Evolutionary conservation across 1,284 basidiomycete species (phyloP).

Genomic region (Sphaerobolus stellatus): DNA sequence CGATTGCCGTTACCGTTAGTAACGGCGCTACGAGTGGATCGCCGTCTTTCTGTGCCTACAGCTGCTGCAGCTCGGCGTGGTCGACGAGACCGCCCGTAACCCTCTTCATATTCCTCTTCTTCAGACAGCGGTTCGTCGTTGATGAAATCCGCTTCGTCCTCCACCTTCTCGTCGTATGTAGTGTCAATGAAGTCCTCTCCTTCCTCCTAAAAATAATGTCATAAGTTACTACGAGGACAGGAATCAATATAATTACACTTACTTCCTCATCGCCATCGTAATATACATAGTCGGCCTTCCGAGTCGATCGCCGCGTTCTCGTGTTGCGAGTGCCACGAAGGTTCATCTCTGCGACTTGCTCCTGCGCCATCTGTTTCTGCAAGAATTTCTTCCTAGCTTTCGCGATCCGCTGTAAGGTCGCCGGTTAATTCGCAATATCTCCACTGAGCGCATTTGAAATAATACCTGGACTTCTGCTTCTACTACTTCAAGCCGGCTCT

Average conservation of each 20-base stretch:
- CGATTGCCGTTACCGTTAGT: slow-evolving; percentile 54
- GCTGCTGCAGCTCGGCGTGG: slow-evolving; percentile 31
- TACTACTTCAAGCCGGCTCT: slow-evolving; percentile 60
- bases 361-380: slow-evolving; percentile 59
- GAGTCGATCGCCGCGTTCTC: slow-evolving; percentile 67
- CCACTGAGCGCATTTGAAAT: neutral
- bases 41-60: slow-evolving; percentile 43
- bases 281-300: slow-evolving; percentile 76
- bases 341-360: slow-evolving; percentile 57
- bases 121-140: slow-evolving; percentile 30
- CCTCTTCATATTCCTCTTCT: slow-evolving; percentile 45
- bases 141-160: slow-evolving; percentile 25
- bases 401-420: slow-evolving; percentile 61
- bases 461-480: slow-evolving; percentile 64
- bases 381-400: slow-evolving; percentile 66
- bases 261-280: slow-evolving; percentile 64
- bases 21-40: slow-evolving; percentile 57
- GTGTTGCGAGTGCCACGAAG: slow-evolving; percentile 70
- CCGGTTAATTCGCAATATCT: too few species aligned
- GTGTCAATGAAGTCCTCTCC: slow-evolving; percentile 8
- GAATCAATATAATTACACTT: slow-evolving; percentile 24
- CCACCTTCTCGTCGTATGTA: slow-evolving; percentile 12
- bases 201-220: slow-evolving; percentile 5
- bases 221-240: neutral
- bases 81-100: slow-evolving; percentile 53